phyloP scores from a whole-genome alignment of 176 grass and related monocot species.

The Canna indica region DNA sequence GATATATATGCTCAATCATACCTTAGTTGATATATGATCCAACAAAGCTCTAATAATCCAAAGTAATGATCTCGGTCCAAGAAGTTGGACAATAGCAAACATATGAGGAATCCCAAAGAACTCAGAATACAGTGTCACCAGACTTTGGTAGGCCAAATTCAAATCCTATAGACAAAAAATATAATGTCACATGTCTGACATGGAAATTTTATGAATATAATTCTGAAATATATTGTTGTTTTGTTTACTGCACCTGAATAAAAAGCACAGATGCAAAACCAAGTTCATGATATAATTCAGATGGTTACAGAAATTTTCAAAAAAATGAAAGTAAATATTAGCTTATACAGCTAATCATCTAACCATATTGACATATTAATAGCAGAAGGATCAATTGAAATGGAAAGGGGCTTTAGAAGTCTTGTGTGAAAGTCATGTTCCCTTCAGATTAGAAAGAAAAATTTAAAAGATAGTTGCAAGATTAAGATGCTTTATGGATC shows the following conservation, averaged over 20 bases:
- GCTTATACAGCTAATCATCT: too few species aligned
- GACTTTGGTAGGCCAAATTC: conserved; percentile 72
- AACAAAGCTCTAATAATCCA: conserved; percentile 87
- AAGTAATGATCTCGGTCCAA: conserved; percentile 91
- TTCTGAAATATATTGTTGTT: neutral
- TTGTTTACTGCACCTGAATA: neutral
- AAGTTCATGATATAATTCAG: neutral
- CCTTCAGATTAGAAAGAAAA: too few species aligned
- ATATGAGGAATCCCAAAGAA: conserved; percentile 98
- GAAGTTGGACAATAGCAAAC: conserved; percentile 90
- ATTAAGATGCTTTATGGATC: too few species aligned
- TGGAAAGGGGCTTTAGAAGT: too few species aligned
- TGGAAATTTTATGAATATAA: neutral
- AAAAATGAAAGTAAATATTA: neutral
- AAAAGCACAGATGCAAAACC: neutral
- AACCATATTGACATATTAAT: neutral
- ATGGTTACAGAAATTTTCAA: neutral
- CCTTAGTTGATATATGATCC: conserved; percentile 97
- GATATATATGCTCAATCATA: conserved; percentile 23
- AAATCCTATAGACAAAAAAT: conserved; percentile 61
- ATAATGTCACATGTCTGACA: conserved; percentile 15
- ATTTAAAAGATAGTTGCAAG: too few species aligned
- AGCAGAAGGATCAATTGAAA: too few species aligned
- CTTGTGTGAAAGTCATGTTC: too few species aligned
- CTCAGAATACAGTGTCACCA: conserved; percentile 67